Evolutionary conservation across 257 asterid genomes (phyloP), one percentile per base, ranked within the genome.

Genomic region (Fraxinus pennsylvanica): DNA sequence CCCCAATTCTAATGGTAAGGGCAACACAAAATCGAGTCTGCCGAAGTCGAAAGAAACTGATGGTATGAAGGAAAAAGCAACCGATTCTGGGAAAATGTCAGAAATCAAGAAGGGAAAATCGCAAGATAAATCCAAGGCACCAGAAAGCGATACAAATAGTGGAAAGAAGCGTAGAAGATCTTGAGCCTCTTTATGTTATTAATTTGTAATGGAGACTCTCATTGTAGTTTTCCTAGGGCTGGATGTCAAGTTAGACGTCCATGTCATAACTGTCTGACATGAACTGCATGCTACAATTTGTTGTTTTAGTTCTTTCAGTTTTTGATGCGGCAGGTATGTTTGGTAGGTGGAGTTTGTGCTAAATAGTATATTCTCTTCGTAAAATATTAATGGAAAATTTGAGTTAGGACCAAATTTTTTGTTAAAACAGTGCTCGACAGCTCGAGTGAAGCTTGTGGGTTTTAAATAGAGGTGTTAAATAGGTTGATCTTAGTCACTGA

Each of bases 11-110:
- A 90, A 82, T 82, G 89, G 88, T 47, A 91, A 82, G 80, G 82
- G 76, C 57, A 79, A 80, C 85, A 30, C 81, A 22, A 90, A 90
- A 79, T 79, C 90, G 59, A 81, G 89, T 76, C 77, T 86, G 43
- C 82, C 96, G 13, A 90, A 88, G 90, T 85, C 74, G 78, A 92
- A 89, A 82, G 93, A 85, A 74, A 38, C 87, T 71, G 91, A 81
- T 13, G 80, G 21, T 47, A 39, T 38, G 70, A 86, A 86, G 88
- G 96, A 83, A 59, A 88, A 85, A 78, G 36, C 80, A 14, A 81
- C 82, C 0, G 88, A 81, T 21, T 75, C 78, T 67, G 76, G 75
- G 9, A 87, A 86, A 81, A 76, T 83, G 59, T 77, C 87, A 4
- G 91, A 80, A 70, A 75, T 78, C 13, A 66, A 66, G 77, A 91